phyloP scores from a whole-genome alignment of 2,329 filamentous ascomycete species.

The Sporothrix dimorphospora region DNA sequence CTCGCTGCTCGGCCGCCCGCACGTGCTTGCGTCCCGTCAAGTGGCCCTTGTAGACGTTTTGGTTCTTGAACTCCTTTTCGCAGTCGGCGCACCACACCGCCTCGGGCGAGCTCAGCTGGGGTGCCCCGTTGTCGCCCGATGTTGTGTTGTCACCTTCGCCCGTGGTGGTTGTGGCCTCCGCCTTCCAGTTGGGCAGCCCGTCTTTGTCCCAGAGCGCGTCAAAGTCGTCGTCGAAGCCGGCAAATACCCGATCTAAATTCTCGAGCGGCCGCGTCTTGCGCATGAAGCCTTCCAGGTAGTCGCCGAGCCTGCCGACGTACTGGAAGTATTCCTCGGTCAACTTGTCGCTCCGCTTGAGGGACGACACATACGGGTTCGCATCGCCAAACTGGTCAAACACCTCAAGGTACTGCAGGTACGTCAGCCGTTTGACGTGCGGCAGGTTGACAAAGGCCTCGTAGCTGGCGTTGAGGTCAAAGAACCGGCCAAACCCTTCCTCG shows the following conservation, averaged over 20 bases:
- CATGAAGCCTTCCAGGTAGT: slow-evolving; percentile 88
- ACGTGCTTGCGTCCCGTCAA: slow-evolving; percentile 91
- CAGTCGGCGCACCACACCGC: slow-evolving; percentile 90
- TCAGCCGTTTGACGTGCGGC: slow-evolving; percentile 79
- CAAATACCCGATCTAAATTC: slow-evolving; percentile 77
- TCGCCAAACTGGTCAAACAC: slow-evolving; percentile 77
- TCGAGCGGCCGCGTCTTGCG: slow-evolving; percentile 82
- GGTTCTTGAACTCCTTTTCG: slow-evolving; percentile 92
- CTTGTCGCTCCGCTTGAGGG: slow-evolving; percentile 80
- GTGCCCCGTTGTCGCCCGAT: slow-evolving; percentile 24
- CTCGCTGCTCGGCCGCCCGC: slow-evolving; percentile 72
- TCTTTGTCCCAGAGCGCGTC: slow-evolving; percentile 79
- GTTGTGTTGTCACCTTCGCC: not conserved
- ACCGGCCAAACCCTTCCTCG: slow-evolving; percentile 91
- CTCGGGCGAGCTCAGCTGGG: slow-evolving; percentile 50
- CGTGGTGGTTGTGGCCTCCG: slow-evolving; percentile 38
- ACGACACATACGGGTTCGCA: slow-evolving; percentile 52
- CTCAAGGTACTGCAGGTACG: slow-evolving; percentile 92
- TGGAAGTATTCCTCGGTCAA: slow-evolving; percentile 90
- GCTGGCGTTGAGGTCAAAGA: slow-evolving; percentile 80
- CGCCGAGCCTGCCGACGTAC: slow-evolving; percentile 78
- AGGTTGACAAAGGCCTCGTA: slow-evolving; percentile 93
- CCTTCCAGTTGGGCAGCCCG: slow-evolving; percentile 74
- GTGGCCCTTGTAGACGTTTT: slow-evolving; percentile 91
- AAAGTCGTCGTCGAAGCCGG: slow-evolving; percentile 80